A percentile compares a stretch with the other conserved stretches of the same genome.
phyloP scores from a whole-genome alignment of 2,329 filamentous ascomycete species.

The Aspergillus ochraceoroseus region DNA sequence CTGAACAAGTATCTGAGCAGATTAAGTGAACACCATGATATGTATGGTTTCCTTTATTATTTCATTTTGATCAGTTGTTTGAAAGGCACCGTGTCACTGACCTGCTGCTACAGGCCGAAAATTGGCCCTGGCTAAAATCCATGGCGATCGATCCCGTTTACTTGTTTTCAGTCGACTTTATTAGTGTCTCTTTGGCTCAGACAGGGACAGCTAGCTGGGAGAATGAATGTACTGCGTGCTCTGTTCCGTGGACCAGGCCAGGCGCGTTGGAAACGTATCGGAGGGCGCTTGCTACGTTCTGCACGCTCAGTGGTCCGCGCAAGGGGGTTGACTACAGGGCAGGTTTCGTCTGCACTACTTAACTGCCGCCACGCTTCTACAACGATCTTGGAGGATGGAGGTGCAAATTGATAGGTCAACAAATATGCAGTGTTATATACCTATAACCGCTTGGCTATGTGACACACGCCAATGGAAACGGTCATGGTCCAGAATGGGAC shows the following conservation, averaged over 20 bases:
- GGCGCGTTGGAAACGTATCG: slow-evolving; percentile 4
- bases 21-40: slow-evolving; percentile 95
- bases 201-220: too few species aligned
- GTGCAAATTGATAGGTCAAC: slow-evolving; percentile 13
- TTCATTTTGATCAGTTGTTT: too few species aligned
- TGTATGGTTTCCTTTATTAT: slow-evolving; percentile 49
- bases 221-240: too few species aligned
- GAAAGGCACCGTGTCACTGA: too few species aligned
- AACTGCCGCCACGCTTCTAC: slow-evolving; percentile 15
- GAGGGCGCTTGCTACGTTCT: slow-evolving; percentile 19
- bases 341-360: slow-evolving; percentile 2
- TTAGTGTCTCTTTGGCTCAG: too few species aligned
- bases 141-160: not conserved
- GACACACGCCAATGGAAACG: slow-evolving; percentile 18
- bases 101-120: slow-evolving; percentile 33
- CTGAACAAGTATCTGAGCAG: slow-evolving; percentile 89
- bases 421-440: slow-evolving; percentile 21
- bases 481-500: slow-evolving; percentile 9
- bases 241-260: too few species aligned
- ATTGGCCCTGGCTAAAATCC: slow-evolving; percentile 41
- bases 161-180: too few species aligned
- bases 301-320: slow-evolving; percentile 16
- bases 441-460: slow-evolving; percentile 19
- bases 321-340: slow-evolving; percentile 9
- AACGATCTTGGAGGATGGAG: slow-evolving; percentile 4